A percentile compares a stretch with the other conserved stretches of the same genome.
Evolutionary conservation across 345 rosid species (phyloP).

Genomic region (Moricandia moricandioides): DNA sequence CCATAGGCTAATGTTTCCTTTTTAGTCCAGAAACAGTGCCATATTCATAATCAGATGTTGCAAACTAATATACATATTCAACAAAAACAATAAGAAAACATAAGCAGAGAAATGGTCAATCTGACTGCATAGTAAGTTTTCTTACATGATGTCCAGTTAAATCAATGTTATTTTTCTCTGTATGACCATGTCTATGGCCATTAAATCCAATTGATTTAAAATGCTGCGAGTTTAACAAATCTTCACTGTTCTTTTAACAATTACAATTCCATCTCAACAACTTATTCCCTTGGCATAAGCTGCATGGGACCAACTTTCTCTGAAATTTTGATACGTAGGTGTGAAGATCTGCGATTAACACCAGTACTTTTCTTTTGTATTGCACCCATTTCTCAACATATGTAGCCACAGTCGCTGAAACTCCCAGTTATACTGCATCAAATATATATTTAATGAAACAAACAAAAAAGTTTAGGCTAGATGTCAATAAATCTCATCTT

Average conservation of each 20-base stretch:
- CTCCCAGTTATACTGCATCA: too few relatives aligned
- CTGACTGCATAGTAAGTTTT: neutral
- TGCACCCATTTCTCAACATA: too few relatives aligned
- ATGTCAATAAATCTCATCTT: too few relatives aligned
- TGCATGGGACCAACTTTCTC: neutral
- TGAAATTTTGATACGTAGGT: too few relatives aligned
- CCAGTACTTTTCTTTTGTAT: too few relatives aligned
- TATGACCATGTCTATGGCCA: neutral
- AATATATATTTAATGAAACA: too few relatives aligned
- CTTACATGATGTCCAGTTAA: slow-evolving; percentile 30
- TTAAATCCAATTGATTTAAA: slow-evolving; percentile 18
- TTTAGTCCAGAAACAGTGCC: slow-evolving; percentile 3
- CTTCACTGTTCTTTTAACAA: slow-evolving; percentile 30
- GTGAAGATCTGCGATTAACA: too few relatives aligned
- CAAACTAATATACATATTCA: slow-evolving; percentile 18
- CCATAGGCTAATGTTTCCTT: slow-evolving; percentile 29
- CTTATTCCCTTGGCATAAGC: slow-evolving; percentile 4
- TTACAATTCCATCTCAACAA: slow-evolving; percentile 30
- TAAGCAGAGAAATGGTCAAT: neutral
- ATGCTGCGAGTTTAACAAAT: slow-evolving; percentile 2
- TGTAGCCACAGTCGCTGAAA: too few relatives aligned
- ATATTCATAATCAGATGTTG: neutral
- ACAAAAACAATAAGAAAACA: neutral
- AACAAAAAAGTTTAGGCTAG: too few relatives aligned
- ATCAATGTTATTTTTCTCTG: neutral